phyloP scores from a whole-genome alignment of 805 yeast genomes.

The Candida alai region DNA sequence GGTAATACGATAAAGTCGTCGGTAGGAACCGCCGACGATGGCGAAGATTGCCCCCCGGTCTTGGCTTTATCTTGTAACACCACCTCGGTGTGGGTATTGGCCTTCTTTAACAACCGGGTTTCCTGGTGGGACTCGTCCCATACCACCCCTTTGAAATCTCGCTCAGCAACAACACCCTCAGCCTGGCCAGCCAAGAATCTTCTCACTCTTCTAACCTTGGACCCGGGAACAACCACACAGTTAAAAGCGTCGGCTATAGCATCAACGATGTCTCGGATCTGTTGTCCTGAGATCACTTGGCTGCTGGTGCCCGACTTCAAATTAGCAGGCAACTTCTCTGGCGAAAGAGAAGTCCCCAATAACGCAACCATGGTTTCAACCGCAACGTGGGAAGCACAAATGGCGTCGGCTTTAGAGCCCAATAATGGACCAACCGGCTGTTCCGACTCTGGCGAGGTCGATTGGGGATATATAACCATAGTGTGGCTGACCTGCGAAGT shows the following conservation, averaged over 20 bases:
- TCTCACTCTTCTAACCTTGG: conserved; percentile 86
- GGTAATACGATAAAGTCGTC: conserved; percentile 66
- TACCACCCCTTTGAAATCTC: conserved; percentile 86
- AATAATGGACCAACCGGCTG: conserved; percentile 74
- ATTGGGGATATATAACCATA: conserved; percentile 72
- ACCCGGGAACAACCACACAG: conserved; percentile 87
- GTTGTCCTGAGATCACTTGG: conserved; percentile 67
- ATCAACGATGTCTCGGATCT: conserved; percentile 75
- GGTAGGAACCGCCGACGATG: conserved; percentile 60
- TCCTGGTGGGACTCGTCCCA: conserved; percentile 87
- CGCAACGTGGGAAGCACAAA: conserved; percentile 86
- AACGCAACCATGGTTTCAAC: conserved; percentile 79
- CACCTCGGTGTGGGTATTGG: conserved; percentile 16
- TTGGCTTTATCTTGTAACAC: conserved; percentile 7
- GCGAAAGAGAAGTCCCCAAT: conserved; percentile 67
- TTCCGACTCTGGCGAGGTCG: conserved; percentile 23
- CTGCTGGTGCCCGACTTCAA: conserved; percentile 36
- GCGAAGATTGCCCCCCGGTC: conserved; percentile 16
- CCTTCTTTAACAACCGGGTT: conserved; percentile 45
- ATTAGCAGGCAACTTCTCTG: conserved; percentile 66
- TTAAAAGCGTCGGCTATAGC: conserved; percentile 80
- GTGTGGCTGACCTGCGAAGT: conserved; percentile 87
- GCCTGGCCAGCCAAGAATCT: conserved; percentile 95
- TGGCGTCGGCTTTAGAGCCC: conserved; percentile 85
- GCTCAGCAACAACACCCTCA: conserved; percentile 86